Conservation (phyloP, 2,329 filamentous ascomycete genomes). For the Paradendryphiella salina region DNA sequence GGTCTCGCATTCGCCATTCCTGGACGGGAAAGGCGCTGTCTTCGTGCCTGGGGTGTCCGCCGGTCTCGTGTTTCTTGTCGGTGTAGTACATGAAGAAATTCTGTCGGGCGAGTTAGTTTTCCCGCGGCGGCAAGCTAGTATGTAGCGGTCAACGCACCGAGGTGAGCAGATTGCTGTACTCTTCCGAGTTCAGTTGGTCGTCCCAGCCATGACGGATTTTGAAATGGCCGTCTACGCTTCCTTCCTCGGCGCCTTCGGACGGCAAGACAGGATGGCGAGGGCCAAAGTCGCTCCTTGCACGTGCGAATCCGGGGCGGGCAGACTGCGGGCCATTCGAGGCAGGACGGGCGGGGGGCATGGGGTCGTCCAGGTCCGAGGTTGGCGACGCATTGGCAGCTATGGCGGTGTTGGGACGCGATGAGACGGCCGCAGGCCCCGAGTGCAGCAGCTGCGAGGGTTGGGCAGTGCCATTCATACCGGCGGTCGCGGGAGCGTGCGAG, state of each 20-base stretch:
- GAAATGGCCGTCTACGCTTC: slow-evolving; percentile 57
- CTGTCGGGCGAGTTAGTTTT: too few relatives aligned
- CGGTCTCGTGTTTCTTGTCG: slow-evolving; percentile 95
- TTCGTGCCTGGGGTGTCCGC: slow-evolving; percentile 75
- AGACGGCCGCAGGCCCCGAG: slow-evolving; percentile 14
- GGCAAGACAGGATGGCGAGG: slow-evolving; percentile 45
- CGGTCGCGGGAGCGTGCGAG: slow-evolving; percentile 28
- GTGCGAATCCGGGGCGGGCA: slow-evolving; percentile 48
- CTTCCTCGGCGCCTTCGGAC: slow-evolving; percentile 43
- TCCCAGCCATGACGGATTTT: slow-evolving; percentile 84
- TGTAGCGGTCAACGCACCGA: too few relatives aligned
- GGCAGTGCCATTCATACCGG: slow-evolving; percentile 25
- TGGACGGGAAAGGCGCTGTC: slow-evolving; percentile 64
- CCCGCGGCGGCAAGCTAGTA: too few relatives aligned
- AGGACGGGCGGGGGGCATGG: slow-evolving; percentile 52
- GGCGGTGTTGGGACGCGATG: slow-evolving; percentile 36
- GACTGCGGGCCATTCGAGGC: slow-evolving; percentile 54
- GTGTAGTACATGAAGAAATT: slow-evolving; percentile 99
- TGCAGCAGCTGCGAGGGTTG: slow-evolving; percentile 17
- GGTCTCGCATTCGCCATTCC: slow-evolving; percentile 97
- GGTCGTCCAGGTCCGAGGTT: slow-evolving; percentile 28
- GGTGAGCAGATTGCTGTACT: slow-evolving; percentile 81
- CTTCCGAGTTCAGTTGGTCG: slow-evolving; percentile 86
- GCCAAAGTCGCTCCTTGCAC: slow-evolving; percentile 65
- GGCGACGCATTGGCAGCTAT: slow-evolving; percentile 23